Percentiles rank a stretch among this genome's conserved stretches.
These are phyloP conservation scores for Mycena rebaudengoi DNA, from an alignment of 768 basidiomycete species.

Conservation along the genomic window DNA sequence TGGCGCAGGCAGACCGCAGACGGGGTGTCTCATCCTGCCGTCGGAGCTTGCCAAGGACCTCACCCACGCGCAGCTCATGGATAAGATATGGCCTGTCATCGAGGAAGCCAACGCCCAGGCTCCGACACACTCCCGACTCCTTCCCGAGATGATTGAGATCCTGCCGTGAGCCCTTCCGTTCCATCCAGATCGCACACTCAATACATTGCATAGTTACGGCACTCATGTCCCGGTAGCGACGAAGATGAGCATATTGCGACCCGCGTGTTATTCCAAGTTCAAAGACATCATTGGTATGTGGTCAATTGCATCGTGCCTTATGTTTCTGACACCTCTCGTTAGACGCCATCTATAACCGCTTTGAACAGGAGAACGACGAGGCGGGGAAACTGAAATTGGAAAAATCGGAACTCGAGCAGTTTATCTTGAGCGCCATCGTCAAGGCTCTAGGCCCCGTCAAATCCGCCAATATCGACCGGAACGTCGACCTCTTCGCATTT, in stretches of 20 bases:
- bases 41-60: slow-evolving; percentile 45
- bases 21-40: slow-evolving; percentile 60
- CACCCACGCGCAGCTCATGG: slow-evolving; percentile 34
- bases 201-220: slow-evolving; percentile 32
- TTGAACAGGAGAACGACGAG: slow-evolving; percentile 48
- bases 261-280: slow-evolving; percentile 60
- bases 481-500: slow-evolving; percentile 54
- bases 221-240: slow-evolving; percentile 60
- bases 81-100: slow-evolving; percentile 52
- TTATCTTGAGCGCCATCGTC: slow-evolving; percentile 44
- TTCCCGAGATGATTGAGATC: slow-evolving; percentile 59
- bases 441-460: slow-evolving; percentile 43
- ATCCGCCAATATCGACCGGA: slow-evolving; percentile 35
- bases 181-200: background rate
- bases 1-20: slow-evolving; percentile 56
- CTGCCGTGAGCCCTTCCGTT: slow-evolving; percentile 44
- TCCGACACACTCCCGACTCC: slow-evolving; percentile 60
- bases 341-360: slow-evolving; percentile 47
- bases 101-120: slow-evolving; percentile 60
- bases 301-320: background rate
- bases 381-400: slow-evolving; percentile 35
- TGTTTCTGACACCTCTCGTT: background rate
- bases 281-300: slow-evolving; percentile 49
- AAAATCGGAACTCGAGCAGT: slow-evolving; percentile 42
- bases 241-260: slow-evolving; percentile 59